These are phyloP conservation scores for Hysterium pulicare DNA, from an alignment of 2,329 filamentous ascomycete species.

Conservation along the genomic window DNA sequence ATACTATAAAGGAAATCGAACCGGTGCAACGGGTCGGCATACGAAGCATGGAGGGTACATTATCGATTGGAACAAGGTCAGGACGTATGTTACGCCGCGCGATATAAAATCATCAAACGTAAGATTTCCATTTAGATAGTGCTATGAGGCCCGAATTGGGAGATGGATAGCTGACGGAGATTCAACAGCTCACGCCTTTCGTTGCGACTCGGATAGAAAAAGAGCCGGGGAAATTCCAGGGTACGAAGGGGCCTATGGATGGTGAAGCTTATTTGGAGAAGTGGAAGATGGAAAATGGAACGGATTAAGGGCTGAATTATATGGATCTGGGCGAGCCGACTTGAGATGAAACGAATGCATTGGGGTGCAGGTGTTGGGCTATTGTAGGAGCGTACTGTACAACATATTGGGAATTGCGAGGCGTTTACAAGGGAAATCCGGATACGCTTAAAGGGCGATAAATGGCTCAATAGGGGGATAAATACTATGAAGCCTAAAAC, in stretches of 20 bases:
- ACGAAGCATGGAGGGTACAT: conserved; percentile 79
- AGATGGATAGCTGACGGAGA: background rate
- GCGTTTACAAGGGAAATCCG: too few relatives aligned
- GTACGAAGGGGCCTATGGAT: conserved; percentile 26
- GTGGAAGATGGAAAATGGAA: conserved; percentile 32
- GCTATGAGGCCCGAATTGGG: background rate
- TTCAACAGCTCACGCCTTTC: conserved; percentile 70
- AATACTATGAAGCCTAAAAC: too few relatives aligned
- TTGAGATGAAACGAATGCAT: too few relatives aligned
- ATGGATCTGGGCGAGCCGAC: too few relatives aligned
- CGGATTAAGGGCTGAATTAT: conserved; percentile 13
- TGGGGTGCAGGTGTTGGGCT: too few relatives aligned
- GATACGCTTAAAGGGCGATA: too few relatives aligned
- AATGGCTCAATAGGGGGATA: too few relatives aligned
- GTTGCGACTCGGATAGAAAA: conserved; percentile 61
- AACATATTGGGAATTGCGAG: too few relatives aligned
- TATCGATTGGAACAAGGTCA: conserved; percentile 82
- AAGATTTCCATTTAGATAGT: conserved; percentile 10
- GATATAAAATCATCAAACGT: conserved; percentile 71
- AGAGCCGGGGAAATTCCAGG: conserved; percentile 12
- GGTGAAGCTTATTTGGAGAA: conserved; percentile 27
- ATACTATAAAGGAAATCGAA: conserved; percentile 94
- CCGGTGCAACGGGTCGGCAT: conserved; percentile 81
- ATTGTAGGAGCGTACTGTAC: too few relatives aligned
- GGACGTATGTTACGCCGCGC: conserved; percentile 81